A percentile compares a stretch with the other conserved stretches of the same genome.
Conservation (phyloP, 2,329 filamentous ascomycete species). For the Madurella fahalii region DNA sequence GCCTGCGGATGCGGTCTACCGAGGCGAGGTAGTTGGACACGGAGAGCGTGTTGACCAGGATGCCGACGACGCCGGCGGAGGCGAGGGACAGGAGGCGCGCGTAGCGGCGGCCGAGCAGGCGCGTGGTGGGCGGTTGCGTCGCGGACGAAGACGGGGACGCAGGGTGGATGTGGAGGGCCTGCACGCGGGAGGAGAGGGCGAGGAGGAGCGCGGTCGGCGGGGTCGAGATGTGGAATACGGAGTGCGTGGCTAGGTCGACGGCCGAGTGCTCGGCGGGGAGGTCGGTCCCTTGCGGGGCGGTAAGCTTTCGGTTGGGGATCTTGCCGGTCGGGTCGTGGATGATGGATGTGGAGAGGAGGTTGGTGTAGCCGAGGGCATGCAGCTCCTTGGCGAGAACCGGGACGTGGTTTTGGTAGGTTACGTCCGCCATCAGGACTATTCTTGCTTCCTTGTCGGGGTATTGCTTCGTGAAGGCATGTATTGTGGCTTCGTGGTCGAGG, state of each 20-base stretch:
- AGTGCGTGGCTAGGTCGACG: constrained; percentile 58
- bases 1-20: constrained; percentile 65
- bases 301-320: constrained; percentile 77
- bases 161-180: constrained; percentile 73
- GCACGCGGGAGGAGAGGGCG: constrained; percentile 78
- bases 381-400: constrained; percentile 53
- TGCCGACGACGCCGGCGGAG: constrained; percentile 81
- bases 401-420: constrained; percentile 79
- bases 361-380: constrained; percentile 59
- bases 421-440: constrained; percentile 80
- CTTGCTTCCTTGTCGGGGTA: constrained; percentile 62
- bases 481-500: constrained; percentile 58
- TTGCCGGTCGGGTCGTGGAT: constrained; percentile 72
- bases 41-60: constrained; percentile 91
- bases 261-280: constrained; percentile 39
- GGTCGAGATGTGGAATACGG: constrained; percentile 79
- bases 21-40: constrained; percentile 86
- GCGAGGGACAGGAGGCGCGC: constrained; percentile 77
- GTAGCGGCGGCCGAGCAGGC: constrained; percentile 76
- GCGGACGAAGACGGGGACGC: constrained; percentile 43
- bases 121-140: constrained; percentile 45
- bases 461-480: constrained; percentile 60
- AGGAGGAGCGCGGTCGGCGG: constrained; percentile 80
- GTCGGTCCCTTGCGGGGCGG: constrained; percentile 21
- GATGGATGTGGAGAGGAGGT: constrained; percentile 66